A percentile compares a stretch with the other conserved stretches of the same genome.
phyloP scores from a whole-genome alignment of 495 filamentous ascomycete genomes.

The Podospora fimiseda region DNA sequence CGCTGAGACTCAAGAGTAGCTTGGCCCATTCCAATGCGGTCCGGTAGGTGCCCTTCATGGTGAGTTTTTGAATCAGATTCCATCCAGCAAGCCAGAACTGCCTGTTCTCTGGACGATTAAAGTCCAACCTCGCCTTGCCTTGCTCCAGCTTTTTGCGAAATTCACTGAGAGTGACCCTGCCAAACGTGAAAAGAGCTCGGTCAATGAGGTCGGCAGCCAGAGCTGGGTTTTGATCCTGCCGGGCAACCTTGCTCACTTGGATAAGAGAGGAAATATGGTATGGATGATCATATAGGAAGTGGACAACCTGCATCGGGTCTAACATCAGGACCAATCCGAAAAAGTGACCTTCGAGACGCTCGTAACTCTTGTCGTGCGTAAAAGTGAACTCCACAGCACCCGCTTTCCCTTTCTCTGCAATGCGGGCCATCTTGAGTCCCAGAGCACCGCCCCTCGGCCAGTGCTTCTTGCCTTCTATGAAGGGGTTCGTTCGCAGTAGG shows the following conservation, averaged over 20 bases:
- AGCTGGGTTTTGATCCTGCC: constrained; percentile 80
- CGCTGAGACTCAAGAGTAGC: constrained; percentile 67
- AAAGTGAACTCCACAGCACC: constrained; percentile 63
- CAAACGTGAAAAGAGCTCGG: constrained; percentile 87
- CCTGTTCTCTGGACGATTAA: constrained; percentile 72
- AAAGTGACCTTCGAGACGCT: constrained; percentile 69
- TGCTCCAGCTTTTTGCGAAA: constrained; percentile 69
- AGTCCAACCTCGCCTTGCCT: constrained; percentile 75
- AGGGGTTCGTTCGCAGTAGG: constrained; percentile 66
- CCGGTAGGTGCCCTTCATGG: constrained; percentile 86
- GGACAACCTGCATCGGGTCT: constrained; percentile 60
- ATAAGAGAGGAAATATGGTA: constrained; percentile 92
- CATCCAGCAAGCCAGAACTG: constrained; percentile 89
- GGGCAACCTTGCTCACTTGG: constrained; percentile 86
- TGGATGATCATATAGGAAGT: constrained; percentile 43
- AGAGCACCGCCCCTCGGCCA: constrained; percentile 80
- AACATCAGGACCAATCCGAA: constrained; percentile 71
- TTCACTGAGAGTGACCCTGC: constrained; percentile 70
- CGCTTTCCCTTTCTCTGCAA: constrained; percentile 36
- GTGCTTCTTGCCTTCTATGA: constrained; percentile 83
- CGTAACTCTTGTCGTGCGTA: constrained; percentile 69
- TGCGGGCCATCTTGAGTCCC: constrained; percentile 76
- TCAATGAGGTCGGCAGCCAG: constrained; percentile 84
- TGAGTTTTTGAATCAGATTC: constrained; percentile 75
- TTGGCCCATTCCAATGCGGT: constrained; percentile 93